Conservation (phyloP, 1,139 yeast species). For the Yamadazyma taylorii region DNA sequence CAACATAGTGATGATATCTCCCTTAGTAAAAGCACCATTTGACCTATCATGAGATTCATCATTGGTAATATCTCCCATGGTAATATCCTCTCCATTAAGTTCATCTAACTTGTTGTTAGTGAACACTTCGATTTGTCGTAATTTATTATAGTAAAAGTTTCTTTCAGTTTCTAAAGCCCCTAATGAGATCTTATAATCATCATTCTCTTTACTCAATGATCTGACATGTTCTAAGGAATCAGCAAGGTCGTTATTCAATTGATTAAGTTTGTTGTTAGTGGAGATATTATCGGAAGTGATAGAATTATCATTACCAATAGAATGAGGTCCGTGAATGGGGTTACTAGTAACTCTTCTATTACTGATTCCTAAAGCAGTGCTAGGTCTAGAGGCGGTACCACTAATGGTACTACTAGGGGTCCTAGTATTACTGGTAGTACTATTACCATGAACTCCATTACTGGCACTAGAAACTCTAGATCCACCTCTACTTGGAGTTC, state of each 20-base stretch:
- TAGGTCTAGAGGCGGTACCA: slow-evolving; percentile 1
- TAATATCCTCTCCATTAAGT: background rate
- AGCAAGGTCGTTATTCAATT: slow-evolving; percentile 21
- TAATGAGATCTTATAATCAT: slow-evolving; percentile 51
- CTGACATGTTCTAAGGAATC: slow-evolving; percentile 37
- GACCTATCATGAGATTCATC: slow-evolving; percentile 31
- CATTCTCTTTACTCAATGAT: slow-evolving; percentile 47
- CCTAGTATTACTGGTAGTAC: slow-evolving; percentile 4
- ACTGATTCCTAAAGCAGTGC: background rate
- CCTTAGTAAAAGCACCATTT: slow-evolving; percentile 6
- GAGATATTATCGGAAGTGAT: slow-evolving; percentile 4
- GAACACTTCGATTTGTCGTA: slow-evolving; percentile 83
- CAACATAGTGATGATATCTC: background rate
- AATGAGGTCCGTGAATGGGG: background rate
- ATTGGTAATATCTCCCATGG: slow-evolving; percentile 11
- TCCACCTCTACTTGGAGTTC: slow-evolving; percentile 14
- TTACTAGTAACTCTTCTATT: slow-evolving; percentile 2
- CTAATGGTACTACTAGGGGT: background rate
- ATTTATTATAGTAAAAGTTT: slow-evolving; percentile 84
- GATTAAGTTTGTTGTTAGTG: slow-evolving; percentile 18
- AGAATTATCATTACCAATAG: background rate
- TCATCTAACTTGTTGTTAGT: slow-evolving; percentile 62
- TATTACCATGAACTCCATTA: slow-evolving; percentile 10
- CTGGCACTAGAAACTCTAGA: slow-evolving; percentile 10
- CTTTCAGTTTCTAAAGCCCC: slow-evolving; percentile 74